A percentile compares a stretch with the other conserved stretches of the same genome.
Evolutionary conservation across 1,139 yeast genomes (phyloP).

Genomic region (Suhomyces kunorum): DNA sequence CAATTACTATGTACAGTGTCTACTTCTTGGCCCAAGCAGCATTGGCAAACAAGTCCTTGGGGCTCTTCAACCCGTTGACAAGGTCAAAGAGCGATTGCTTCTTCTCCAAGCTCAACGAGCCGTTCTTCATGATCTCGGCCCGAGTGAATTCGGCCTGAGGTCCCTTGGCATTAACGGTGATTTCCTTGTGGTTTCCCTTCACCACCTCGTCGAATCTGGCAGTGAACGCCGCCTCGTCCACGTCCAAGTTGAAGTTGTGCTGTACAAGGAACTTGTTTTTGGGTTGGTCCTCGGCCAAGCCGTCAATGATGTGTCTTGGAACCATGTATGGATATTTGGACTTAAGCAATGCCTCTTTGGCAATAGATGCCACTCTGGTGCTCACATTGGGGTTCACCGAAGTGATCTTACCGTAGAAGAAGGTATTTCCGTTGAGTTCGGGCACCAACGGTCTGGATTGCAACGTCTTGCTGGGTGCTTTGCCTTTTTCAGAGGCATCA

Average conservation of each 20-base stretch:
- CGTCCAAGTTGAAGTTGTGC: slow-evolving; percentile 31
- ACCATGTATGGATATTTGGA: slow-evolving; percentile 47
- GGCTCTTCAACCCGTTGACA: slow-evolving; percentile 29
- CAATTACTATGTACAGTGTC: slow-evolving; percentile 4
- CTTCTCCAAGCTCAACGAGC: slow-evolving; percentile 28
- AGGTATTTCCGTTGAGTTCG: slow-evolving; percentile 30
- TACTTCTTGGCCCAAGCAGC: slow-evolving; percentile 34
- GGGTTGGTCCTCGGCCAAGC: slow-evolving; percentile 27
- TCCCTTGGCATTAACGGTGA: slow-evolving; percentile 17
- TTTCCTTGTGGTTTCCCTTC: slow-evolving; percentile 32
- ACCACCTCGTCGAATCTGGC: slow-evolving; percentile 35
- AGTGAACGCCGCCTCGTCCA: slow-evolving; percentile 27
- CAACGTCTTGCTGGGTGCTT: slow-evolving; percentile 18
- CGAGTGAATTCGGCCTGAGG: slow-evolving; percentile 22
- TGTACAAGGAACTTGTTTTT: slow-evolving; percentile 38
- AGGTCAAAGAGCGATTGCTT: slow-evolving; percentile 34
- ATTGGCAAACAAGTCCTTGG: slow-evolving; percentile 30
- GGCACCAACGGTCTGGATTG: slow-evolving; percentile 25
- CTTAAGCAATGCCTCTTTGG: slow-evolving; percentile 40
- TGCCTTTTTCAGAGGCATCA: slow-evolving; percentile 7
- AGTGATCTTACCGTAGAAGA: slow-evolving; percentile 44
- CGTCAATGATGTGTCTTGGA: slow-evolving; percentile 39
- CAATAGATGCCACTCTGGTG: slow-evolving; percentile 45
- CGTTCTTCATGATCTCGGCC: slow-evolving; percentile 34
- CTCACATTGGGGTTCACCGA: slow-evolving; percentile 32